A percentile compares a stretch with the other conserved stretches of the same genome.
Evolutionary conservation across 257 asterid species (phyloP).

Genomic region (Solanum sparsipilum): DNA sequence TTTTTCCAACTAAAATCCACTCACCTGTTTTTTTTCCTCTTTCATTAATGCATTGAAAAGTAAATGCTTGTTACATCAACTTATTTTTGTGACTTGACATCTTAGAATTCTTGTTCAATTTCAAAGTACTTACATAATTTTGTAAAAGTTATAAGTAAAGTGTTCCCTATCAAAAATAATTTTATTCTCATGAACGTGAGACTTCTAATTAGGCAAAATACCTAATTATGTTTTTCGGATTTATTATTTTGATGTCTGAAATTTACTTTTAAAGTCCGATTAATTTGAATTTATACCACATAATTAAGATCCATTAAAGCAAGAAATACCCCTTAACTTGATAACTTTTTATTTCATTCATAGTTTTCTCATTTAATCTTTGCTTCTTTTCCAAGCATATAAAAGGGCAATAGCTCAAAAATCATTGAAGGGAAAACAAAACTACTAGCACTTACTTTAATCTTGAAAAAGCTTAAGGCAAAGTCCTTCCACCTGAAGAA

Average conservation of each 20-base stretch:
- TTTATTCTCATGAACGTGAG: not conserved
- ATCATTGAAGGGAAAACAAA: not conserved
- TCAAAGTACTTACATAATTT: not conserved
- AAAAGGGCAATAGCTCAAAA: not conserved
- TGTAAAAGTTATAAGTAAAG: not conserved
- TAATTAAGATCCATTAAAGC: not conserved
- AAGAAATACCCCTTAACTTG: not conserved
- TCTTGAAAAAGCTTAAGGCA: not conserved
- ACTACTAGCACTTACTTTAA: not conserved
- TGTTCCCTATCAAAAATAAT: rapidly evolving
- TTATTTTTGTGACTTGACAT: not conserved
- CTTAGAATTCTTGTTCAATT: not conserved
- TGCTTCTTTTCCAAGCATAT: not conserved
- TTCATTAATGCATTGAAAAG: not conserved
- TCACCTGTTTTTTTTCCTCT: not conserved
- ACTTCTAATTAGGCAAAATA: not conserved
- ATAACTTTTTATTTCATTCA: no score
- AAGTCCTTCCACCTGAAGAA: not conserved
- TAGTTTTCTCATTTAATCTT: not conserved
- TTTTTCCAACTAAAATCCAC: not conserved
- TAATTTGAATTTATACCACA: no score
- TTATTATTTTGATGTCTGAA: not conserved
- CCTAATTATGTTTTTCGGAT: not conserved
- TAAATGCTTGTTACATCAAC: not conserved
- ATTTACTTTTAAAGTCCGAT: no score